Conservation (phyloP, 352 stramenopile species). For the Globisporangium viniferum region DNA sequence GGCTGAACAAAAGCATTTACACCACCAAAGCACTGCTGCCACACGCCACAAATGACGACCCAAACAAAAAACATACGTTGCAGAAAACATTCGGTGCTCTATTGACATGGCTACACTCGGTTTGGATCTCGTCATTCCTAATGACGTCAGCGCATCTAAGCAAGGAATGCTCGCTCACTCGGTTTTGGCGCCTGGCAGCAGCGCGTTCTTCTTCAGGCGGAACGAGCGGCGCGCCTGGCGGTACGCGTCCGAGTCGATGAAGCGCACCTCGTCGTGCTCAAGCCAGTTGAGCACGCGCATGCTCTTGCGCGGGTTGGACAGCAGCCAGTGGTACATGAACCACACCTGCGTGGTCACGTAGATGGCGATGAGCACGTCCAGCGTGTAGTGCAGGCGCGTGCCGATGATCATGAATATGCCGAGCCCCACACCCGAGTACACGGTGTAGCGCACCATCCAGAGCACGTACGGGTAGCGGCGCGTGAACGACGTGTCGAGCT, state of each 20-base stretch:
- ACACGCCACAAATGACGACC: neutral
- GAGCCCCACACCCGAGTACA: constrained; percentile 52
- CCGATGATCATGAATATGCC: constrained; percentile 78
- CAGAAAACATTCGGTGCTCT: neutral
- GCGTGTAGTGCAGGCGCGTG: constrained; percentile 79
- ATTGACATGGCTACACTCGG: neutral
- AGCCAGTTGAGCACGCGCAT: constrained; percentile 76
- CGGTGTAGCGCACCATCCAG: constrained; percentile 77
- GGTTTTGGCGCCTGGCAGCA: neutral
- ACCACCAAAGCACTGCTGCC: neutral
- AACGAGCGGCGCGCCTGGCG: constrained; percentile 62
- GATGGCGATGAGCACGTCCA: constrained; percentile 81
- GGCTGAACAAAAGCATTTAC: neutral
- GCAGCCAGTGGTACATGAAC: constrained; percentile 83
- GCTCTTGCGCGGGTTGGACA: constrained; percentile 45
- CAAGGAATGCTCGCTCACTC: neutral
- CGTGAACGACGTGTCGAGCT: constrained; percentile 84
- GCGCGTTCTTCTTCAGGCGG: constrained; percentile 18
- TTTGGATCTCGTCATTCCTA: neutral
- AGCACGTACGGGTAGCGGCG: constrained; percentile 62
- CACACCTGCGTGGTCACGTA: constrained; percentile 82
- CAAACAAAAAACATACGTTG: neutral
- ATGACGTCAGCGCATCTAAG: neutral
- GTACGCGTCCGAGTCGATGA: constrained; percentile 76
- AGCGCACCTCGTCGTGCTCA: constrained; percentile 71